Evolutionary conservation across 208 protist species (phyloP), one percentile per base, ranked within the genome.

Genomic region (Angomonas ambiguus): DNA sequence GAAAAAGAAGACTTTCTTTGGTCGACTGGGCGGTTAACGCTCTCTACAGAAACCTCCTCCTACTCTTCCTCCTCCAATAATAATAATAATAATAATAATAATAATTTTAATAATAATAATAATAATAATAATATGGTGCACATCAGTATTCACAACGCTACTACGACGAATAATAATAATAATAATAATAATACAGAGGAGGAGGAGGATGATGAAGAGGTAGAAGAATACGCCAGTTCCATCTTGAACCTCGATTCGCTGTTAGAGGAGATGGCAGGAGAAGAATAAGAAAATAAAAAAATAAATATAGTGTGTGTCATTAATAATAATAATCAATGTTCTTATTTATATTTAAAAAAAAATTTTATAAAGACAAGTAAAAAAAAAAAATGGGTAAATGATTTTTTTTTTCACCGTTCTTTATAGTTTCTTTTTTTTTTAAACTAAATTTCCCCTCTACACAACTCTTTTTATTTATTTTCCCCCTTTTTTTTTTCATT

Each of bases 401-500:
- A 27, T 16, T 48, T 48, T 65, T 65, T 56, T 48, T 55, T 18
- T 65, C 25, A 10, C 56, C 6, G 10, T 65, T 55, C 20, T 30
- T 30, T 56, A 56, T 56, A 30, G 11, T 10, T 68, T 68, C 61
- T 68, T 57, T 68, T 41, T 22, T 35, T 59, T 32, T 65, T 20
- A 16, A 62, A 42, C 45, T 68, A 33, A 48, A 24, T 67, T 69
- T 45, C 61, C 35, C 59, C 48, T 30, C 53, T 45, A 67, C 55
- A 64, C 58, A 22, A 0, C 20, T n/a, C 13, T 41, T 35, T 70
- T 56, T 60, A 62, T 57, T 32, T 71, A 60, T 51, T 62, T 5
- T 51, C 41, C 35, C 42, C 56, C 3, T 61, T 62, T 11, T 77
- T 72, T 53, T 71, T 67, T 51, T 18, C 61, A 6, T 65, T 61